These are phyloP conservation scores for Ceratocystis variospora DNA, from an alignment of 2,329 filamentous ascomycete genomes.

Conservation along the genomic window DNA sequence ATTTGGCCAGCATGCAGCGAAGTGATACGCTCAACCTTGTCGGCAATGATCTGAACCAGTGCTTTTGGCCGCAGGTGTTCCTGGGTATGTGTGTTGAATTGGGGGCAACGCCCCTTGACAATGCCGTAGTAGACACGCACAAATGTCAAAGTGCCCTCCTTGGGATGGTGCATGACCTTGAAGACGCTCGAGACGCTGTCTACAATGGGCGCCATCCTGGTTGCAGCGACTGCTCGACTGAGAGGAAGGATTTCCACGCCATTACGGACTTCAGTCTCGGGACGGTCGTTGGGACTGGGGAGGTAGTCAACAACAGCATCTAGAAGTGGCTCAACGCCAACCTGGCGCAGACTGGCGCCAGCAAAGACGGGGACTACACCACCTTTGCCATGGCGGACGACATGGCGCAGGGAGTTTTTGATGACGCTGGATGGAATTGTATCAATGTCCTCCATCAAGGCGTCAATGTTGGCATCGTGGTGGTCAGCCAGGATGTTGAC, in stretches of 20 bases:
- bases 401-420: slow-evolving; percentile 58
- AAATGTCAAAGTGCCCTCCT: slow-evolving; percentile 77
- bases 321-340: slow-evolving; percentile 82
- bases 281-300: slow-evolving; percentile 66
- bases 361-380: slow-evolving; percentile 75
- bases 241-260: slow-evolving; percentile 36
- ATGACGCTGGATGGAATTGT: slow-evolving; percentile 57
- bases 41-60: slow-evolving; percentile 79
- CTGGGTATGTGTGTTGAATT: slow-evolving; percentile 79
- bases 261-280: slow-evolving; percentile 63
- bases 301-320: slow-evolving; percentile 81
- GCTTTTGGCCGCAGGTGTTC: slow-evolving; percentile 67
- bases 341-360: slow-evolving; percentile 83
- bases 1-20: slow-evolving; percentile 78
- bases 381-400: slow-evolving; percentile 54
- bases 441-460: slow-evolving; percentile 64
- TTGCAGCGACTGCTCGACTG: slow-evolving; percentile 28
- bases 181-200: slow-evolving; percentile 55
- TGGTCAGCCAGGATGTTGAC: slow-evolving; percentile 77
- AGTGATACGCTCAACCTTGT: slow-evolving; percentile 71
- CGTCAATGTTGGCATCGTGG: slow-evolving; percentile 74
- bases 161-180: slow-evolving; percentile 84
- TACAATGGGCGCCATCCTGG: slow-evolving; percentile 26
- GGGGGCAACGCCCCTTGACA: slow-evolving; percentile 55
- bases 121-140: slow-evolving; percentile 82